Base-by-base conservation (phyloP, 352 stramenopile species). In the Phytophthora idaei region DNA sequence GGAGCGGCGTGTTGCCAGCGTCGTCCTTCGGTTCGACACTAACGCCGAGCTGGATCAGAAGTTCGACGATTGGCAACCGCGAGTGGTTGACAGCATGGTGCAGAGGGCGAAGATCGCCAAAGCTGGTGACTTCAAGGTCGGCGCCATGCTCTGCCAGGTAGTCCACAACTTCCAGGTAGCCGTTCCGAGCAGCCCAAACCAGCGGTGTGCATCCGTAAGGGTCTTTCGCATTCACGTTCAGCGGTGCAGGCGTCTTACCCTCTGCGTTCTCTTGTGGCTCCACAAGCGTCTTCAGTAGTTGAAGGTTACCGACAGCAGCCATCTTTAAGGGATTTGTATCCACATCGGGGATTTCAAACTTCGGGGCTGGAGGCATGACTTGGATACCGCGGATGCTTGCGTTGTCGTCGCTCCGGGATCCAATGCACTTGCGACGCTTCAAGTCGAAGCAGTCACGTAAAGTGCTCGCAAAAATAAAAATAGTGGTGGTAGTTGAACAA, bases 271-370 rank as follows among this genome's bases (percentile, higher is more conserved):
- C 67, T 14, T 71, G 56, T 0, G 78, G 77, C 49, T 93, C 85
- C 21, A 94, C 84, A 9, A 96, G 74, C 54, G 73, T 78, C 60
- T 85, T 76, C 28, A 96, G 69, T 36, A 90, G 71, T 59, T 85
- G 74, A 29, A 93, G 45, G 47, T 96, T 94, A 25, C 88, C 88
- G 14, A 92, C 83, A 14, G 83, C 70, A 54, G 88, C 86, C 72
- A 96, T 90, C 73, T 96, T 96, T 61, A 92, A 94, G 45, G 85
- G 88, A 46, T 96, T 94, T 29, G 76, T 86, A 63, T 96, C 88
- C 52, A 94, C 82, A 17, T 92, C 86, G 0, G 85, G 83, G 53
- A 92, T 61, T 67, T 96, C 83, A 50, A 87, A 76, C 75, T 94
- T 95, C n/a, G 68, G 37, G 32, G 58, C 50, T 46, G 76, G 48